A percentile compares a stretch with the other conserved stretches of the same genome.
Conservation (phyloP, 1,139 yeast genomes). For the Magnusiomyces fungicola region DNA sequence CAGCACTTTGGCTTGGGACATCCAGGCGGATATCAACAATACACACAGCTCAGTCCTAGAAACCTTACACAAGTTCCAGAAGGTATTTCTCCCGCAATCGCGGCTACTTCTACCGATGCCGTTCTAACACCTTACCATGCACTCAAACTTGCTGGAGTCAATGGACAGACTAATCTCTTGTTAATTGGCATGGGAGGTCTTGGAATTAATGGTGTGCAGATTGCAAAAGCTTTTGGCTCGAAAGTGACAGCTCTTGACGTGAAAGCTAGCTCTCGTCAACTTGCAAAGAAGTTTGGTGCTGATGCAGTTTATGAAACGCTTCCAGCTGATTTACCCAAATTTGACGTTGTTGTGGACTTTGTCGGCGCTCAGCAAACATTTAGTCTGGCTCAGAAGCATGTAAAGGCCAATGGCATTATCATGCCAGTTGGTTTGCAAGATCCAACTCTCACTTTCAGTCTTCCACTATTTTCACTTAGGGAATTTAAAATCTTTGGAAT, state of each 20-base stretch:
- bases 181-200: conserved; percentile 47
- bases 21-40: conserved; percentile 48
- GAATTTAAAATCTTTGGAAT: conserved; percentile 39
- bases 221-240: conserved; percentile 38
- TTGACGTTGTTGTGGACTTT: conserved; percentile 39
- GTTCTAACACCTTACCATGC: conserved; percentile 49
- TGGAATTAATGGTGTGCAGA: conserved; percentile 45
- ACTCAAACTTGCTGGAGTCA: conserved; percentile 33
- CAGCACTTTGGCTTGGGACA: conserved; percentile 34
- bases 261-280: conserved; percentile 30
- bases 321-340: conserved; percentile 18
- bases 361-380: conserved; percentile 40
- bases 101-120: conserved; percentile 47
- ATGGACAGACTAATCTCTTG: conserved; percentile 38
- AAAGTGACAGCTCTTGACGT: conserved; percentile 39
- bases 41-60: conserved; percentile 31
- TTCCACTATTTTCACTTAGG: conserved; percentile 32
- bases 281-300: conserved; percentile 39
- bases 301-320: conserved; percentile 38
- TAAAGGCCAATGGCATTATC: conserved; percentile 37
- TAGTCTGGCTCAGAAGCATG: conserved; percentile 24
- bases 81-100: conserved; percentile 39
- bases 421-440: conserved; percentile 42
- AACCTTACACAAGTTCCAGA: conserved; percentile 38
- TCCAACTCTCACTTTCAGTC: conserved; percentile 31